These are phyloP conservation scores for Cladosporium halotolerans DNA, from an alignment of 2,329 filamentous ascomycete species.

Conservation along the genomic window DNA sequence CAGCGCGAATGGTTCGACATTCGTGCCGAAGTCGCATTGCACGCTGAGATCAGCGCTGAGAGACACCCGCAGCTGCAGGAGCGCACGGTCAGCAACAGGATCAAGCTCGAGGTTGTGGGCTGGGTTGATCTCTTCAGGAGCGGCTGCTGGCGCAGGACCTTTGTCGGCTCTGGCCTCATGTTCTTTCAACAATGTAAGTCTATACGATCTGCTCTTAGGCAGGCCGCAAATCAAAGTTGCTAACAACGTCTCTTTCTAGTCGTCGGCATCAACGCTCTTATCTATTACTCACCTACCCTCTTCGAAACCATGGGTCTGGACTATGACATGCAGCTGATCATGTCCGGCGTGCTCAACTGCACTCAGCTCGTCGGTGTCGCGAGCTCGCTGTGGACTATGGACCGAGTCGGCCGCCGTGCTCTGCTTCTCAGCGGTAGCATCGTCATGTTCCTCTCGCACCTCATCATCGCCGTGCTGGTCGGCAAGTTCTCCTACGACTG, in stretches of 20 bases:
- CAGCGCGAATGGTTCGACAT: slow-evolving; percentile 49
- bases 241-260: slow-evolving; percentile 16
- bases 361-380: slow-evolving; percentile 37
- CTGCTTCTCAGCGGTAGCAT: slow-evolving; percentile 39
- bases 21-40: slow-evolving; percentile 49
- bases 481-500: slow-evolving; percentile 44
- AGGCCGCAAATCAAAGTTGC: not conserved
- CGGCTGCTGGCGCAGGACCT: slow-evolving; percentile 42
- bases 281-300: slow-evolving; percentile 44
- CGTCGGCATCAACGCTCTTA: slow-evolving; percentile 39
- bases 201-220: not conserved
- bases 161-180: slow-evolving; percentile 48
- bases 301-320: slow-evolving; percentile 37
- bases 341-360: slow-evolving; percentile 39
- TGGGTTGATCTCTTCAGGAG: slow-evolving; percentile 45
- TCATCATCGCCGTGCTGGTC: slow-evolving; percentile 49
- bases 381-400: slow-evolving; percentile 39
- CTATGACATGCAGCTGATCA: slow-evolving; percentile 33
- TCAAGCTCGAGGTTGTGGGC: slow-evolving; percentile 40
- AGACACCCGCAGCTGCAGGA: slow-evolving; percentile 31
- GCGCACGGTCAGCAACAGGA: slow-evolving; percentile 19
- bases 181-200: slow-evolving; percentile 50
- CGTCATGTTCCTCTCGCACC: slow-evolving; percentile 43
- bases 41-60: slow-evolving; percentile 37
- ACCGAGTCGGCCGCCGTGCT: slow-evolving; percentile 36